Evolutionary conservation across 768 basidiomycete species (phyloP), one percentile per base, ranked within the genome.

Genomic region (Mycena indigotica): DNA sequence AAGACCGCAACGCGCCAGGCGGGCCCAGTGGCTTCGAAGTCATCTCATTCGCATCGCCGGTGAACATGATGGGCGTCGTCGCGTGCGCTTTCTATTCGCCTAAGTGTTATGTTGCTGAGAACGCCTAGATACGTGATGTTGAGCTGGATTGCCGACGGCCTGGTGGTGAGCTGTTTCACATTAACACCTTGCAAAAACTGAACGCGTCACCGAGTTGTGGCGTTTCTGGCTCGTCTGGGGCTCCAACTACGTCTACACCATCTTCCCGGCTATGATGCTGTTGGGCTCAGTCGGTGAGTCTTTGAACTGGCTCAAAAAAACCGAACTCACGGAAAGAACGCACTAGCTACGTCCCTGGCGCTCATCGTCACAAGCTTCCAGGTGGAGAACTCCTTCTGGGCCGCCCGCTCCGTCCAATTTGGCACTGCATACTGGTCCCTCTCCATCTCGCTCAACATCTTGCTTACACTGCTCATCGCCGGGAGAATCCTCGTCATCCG

Each of bases 371-470:
- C 54, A 53, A 54, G 49, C 26, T 50, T 44, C 29, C 39, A 48
- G 32, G 56, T 50, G 10, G 39, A 46, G 21, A 39, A 56, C 26
- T 57, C 59, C 2, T 61, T 64, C 29, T 66, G 63, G 66, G 46
- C 32, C 2, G 49, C 51, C 17, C 39, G 50, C 13, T 56, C 56
- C 15, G 60, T 73, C 55, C 67, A 71, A 46, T 72, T 74, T 54
- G 73, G 67, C 19, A 69, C 70, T 28, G 67, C 75, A 3, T 79
- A 75, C 66, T 75, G 70, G 55, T 63, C 74, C 13, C 57, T 73
- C 16, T 70, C 74, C 12, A 66, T 78, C 48, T 64, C 69, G 15
- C 64, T 77, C 38, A 79, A 77, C 69, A 61, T 77, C 45, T 48
- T 75, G 52, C 65, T 74, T 53, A 77, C 77, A 5, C 12, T 66